These are phyloP conservation scores for Ilyonectria destructans DNA, from an alignment of 2,329 filamentous ascomycete species.

Conservation along the genomic window DNA sequence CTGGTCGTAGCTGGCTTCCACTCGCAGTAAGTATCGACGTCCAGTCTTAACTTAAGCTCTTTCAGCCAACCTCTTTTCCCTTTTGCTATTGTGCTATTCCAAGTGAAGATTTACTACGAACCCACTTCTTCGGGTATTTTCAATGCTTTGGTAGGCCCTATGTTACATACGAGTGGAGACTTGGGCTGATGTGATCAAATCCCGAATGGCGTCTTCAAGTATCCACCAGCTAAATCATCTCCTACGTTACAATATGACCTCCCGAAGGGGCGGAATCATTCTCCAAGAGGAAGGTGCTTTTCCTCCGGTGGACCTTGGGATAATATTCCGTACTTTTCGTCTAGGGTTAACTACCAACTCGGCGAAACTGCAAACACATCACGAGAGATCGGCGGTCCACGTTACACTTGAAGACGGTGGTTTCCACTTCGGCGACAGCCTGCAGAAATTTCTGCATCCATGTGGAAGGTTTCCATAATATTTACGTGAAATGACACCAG, in stretches of 20 bases:
- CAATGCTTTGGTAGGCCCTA: not conserved
- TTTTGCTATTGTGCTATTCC: no score
- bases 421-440: not conserved
- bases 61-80: no score
- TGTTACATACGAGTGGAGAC: not conserved
- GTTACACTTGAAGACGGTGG: not conserved
- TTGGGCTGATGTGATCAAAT: not conserved
- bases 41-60: no score
- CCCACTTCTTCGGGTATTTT: not conserved
- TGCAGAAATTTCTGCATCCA: not conserved
- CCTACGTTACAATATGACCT: not conserved
- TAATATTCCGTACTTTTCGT: not conserved
- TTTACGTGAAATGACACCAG: not conserved
- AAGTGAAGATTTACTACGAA: not conserved
- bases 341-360: not conserved
- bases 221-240: not conserved
- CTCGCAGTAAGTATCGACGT: no score
- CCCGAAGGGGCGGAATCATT: not conserved
- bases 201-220: not conserved
- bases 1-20: no score
- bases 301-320: not conserved
- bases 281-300: slow-evolving; percentile 3
- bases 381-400: not conserved
- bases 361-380: not conserved
- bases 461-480: not conserved